These are phyloP conservation scores for Epichloe scottii DNA, from an alignment of 2,329 filamentous ascomycete species.

Conservation along the genomic window DNA sequence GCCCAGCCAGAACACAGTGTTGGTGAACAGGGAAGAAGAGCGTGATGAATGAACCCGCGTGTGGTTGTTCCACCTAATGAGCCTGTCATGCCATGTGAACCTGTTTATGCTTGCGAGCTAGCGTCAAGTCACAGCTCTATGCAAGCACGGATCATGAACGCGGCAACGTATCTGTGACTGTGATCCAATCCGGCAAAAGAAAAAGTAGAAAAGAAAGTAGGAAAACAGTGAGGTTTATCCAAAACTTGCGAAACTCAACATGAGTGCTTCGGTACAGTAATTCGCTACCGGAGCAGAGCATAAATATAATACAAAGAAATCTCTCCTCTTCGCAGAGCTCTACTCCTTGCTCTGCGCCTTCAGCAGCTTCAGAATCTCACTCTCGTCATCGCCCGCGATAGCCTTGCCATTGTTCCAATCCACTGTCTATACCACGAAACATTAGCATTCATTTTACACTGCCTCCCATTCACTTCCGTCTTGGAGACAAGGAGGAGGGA, in stretches of 20 bases:
- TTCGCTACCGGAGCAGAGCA: not conserved
- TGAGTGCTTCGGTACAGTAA: not conserved
- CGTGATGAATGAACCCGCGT: not conserved
- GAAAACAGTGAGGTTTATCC: not conserved
- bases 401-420: slow-evolving; percentile 91
- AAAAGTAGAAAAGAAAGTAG: not conserved
- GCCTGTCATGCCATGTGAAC: not conserved
- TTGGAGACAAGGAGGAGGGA: not conserved
- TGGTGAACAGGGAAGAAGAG: not conserved
- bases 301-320: not conserved
- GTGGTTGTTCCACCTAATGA: not conserved
- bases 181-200: not conserved
- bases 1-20: not conserved
- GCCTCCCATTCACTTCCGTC: not conserved
- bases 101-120: not conserved
- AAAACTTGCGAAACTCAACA: not conserved
- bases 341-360: slow-evolving; percentile 25
- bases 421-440: slow-evolving; percentile 39
- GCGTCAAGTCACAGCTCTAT: not conserved
- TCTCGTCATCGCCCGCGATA: slow-evolving; percentile 66
- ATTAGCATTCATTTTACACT: not conserved
- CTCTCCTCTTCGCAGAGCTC: not conserved
- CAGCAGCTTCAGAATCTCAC: slow-evolving; percentile 76
- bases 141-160: not conserved
- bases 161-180: not conserved